These are phyloP conservation scores for Thelonectria olida DNA, from an alignment of 2,329 filamentous ascomycete species.

Conservation along the genomic window DNA sequence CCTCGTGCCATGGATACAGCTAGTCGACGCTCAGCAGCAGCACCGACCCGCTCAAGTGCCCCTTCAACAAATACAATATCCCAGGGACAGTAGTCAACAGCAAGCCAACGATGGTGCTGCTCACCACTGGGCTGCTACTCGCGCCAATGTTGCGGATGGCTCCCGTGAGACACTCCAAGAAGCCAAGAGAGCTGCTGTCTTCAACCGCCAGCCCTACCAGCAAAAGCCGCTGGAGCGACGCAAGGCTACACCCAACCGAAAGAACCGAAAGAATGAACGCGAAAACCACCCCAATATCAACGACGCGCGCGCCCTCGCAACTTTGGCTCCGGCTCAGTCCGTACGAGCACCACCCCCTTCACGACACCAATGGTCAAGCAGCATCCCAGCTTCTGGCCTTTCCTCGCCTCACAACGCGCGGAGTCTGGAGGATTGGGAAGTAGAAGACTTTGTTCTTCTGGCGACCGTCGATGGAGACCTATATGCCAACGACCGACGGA, in stretches of 20 bases:
- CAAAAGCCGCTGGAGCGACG: constrained; percentile 28
- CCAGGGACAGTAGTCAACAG: constrained; percentile 40
- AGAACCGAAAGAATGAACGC: constrained; percentile 44
- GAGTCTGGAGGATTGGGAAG: constrained; percentile 99
- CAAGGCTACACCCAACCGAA: constrained; percentile 40
- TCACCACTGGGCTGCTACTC: constrained; percentile 44
- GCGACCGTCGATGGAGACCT: constrained; percentile 99
- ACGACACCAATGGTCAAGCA: constrained; percentile 65
- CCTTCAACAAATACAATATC: constrained; percentile 29
- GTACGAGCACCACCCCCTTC: constrained; percentile 89
- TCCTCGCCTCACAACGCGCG: constrained; percentile 92
- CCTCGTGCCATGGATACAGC: constrained; percentile 62
- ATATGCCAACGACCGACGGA: constrained; percentile 88
- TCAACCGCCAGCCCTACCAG: constrained; percentile 38
- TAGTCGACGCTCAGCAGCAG: constrained; percentile 74
- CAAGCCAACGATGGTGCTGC: constrained; percentile 39
- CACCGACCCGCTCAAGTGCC: constrained; percentile 47
- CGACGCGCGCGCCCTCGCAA: constrained; percentile 95
- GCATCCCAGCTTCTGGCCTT: constrained; percentile 69
- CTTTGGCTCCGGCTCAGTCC: constrained; percentile 95
- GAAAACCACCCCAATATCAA: constrained; percentile 50
- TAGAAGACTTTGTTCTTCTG: constrained; percentile 99
- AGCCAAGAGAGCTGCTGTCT: constrained; percentile 37
- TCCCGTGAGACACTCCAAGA: constrained; percentile 40
- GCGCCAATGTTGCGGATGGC: constrained; percentile 41